phyloP scores from a whole-genome alignment of 108 stramenopile genomes.

The Skeletonema marinoi region DNA sequence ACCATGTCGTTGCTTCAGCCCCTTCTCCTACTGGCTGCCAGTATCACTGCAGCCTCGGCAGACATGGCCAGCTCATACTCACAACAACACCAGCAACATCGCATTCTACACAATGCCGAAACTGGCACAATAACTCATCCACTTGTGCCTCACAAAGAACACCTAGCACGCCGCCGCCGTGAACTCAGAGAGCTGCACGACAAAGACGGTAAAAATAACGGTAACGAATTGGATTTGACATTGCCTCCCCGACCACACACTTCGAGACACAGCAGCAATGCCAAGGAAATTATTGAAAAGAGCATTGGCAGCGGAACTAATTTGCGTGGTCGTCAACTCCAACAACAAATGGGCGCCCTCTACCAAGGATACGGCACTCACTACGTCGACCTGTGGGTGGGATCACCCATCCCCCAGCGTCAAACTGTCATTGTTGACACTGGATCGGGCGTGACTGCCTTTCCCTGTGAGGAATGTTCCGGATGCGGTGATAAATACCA shows the following conservation, averaged over 20 bases:
- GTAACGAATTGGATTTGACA: neutral
- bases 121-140: constrained; percentile 39
- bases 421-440: constrained; percentile 98
- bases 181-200: constrained; percentile 14
- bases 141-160: constrained; percentile 38
- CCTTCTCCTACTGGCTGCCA: neutral
- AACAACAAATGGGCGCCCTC: constrained; percentile 54
- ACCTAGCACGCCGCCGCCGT: constrained; percentile 37
- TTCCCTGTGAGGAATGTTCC: constrained; percentile 89
- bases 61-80: neutral
- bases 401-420: constrained; percentile 91
- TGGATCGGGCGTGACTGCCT: constrained; percentile 90
- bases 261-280: constrained; percentile 19
- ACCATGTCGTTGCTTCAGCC: neutral
- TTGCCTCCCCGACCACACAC: constrained; percentile 32
- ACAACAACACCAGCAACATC: neutral
- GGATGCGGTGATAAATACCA: constrained; percentile 79
- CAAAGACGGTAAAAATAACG: neutral
- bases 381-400: constrained; percentile 93
- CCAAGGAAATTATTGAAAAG: neutral
- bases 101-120: constrained; percentile 24
- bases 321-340: constrained; percentile 10
- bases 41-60: neutral
- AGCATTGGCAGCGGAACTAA: neutral
- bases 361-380: constrained; percentile 91